A percentile compares a stretch with the other conserved stretches of the same genome.
These are phyloP conservation scores for Waltergamsia citrina DNA, from an alignment of 2,329 filamentous ascomycete genomes.

Conservation along the genomic window DNA sequence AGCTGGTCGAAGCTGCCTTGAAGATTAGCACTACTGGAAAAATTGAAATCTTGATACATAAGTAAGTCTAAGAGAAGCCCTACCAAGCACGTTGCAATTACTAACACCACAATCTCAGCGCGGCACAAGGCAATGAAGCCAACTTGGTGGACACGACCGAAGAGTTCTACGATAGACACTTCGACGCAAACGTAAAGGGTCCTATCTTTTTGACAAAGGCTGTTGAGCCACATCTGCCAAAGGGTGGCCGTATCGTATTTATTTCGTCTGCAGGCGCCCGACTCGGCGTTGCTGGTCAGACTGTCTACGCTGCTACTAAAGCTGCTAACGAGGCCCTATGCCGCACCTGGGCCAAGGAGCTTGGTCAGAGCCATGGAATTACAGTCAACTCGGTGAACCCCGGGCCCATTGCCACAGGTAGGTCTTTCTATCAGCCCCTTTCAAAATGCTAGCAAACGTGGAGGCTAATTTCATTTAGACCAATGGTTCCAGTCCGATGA, in stretches of 20 bases:
- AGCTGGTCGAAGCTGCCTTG: constrained; percentile 10
- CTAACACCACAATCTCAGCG: not conserved
- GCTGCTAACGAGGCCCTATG: constrained; percentile 18
- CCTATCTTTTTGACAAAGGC: constrained; percentile 16
- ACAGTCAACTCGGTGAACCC: constrained; percentile 22
- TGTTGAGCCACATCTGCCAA: constrained; percentile 17
- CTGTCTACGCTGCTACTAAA: constrained; percentile 23
- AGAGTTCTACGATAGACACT: constrained; percentile 7
- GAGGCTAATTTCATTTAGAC: constrained; percentile 6
- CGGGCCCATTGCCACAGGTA: constrained; percentile 24
- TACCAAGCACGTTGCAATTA: no score
- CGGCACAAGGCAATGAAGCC: constrained; percentile 7
- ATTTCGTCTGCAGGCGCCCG: constrained; percentile 11
- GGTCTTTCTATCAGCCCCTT: constrained; percentile 8
- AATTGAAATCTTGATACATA: constrained; percentile 15
- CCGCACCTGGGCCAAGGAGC: constrained; percentile 21
- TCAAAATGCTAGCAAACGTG: not conserved
- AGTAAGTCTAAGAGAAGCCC: constrained; percentile 10
- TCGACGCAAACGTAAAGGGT: constrained; percentile 10
- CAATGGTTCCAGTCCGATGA: constrained; percentile 16
- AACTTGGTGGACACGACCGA: constrained; percentile 9
- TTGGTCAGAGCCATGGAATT: constrained; percentile 18
- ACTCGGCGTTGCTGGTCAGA: constrained; percentile 9
- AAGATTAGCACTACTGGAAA: constrained; percentile 11
- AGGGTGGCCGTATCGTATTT: constrained; percentile 16